Evolutionary conservation across 2,329 filamentous ascomycete genomes (phyloP).

Genomic region (Penicillium decumbens): DNA sequence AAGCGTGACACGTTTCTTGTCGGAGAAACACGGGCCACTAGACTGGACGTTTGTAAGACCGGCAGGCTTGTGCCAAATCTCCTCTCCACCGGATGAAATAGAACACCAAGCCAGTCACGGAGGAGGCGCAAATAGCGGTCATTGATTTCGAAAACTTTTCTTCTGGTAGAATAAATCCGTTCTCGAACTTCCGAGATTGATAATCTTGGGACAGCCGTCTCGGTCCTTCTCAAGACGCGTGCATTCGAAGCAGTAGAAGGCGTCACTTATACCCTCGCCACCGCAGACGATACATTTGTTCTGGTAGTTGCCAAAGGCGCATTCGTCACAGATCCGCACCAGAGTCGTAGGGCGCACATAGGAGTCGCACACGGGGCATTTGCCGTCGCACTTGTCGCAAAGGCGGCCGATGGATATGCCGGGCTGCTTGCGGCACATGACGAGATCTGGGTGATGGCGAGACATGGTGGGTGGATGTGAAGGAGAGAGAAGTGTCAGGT

Average conservation of each 20-base stretch:
- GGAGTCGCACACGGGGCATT: constrained; percentile 97
- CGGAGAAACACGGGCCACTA: not conserved
- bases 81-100: constrained; percentile 4
- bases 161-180: constrained; percentile 84
- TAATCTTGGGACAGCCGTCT: constrained; percentile 98
- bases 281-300: constrained; percentile 99
- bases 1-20: constrained; percentile 2
- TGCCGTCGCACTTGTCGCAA: constrained; percentile 99
- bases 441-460: constrained; percentile 93
- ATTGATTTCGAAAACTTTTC: constrained; percentile 52
- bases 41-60: constrained; percentile 4
- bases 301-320: constrained; percentile 98
- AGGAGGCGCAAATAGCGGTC: constrained; percentile 17
- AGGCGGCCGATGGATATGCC: constrained; percentile 97
- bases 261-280: constrained; percentile 95
- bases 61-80: constrained; percentile 4
- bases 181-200: constrained; percentile 90
- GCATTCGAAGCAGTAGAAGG: constrained; percentile 99
- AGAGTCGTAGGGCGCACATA: constrained; percentile 97
- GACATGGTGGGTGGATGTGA: constrained; percentile 58
- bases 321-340: constrained; percentile 98
- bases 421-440: constrained; percentile 98
- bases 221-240: constrained; percentile 94
- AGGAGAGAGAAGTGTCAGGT: not conserved
- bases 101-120: constrained; percentile 9